These are phyloP conservation scores for Loxodes magnus DNA, from an alignment of 73 alveolate genomes.

Conservation along the genomic window DNA sequence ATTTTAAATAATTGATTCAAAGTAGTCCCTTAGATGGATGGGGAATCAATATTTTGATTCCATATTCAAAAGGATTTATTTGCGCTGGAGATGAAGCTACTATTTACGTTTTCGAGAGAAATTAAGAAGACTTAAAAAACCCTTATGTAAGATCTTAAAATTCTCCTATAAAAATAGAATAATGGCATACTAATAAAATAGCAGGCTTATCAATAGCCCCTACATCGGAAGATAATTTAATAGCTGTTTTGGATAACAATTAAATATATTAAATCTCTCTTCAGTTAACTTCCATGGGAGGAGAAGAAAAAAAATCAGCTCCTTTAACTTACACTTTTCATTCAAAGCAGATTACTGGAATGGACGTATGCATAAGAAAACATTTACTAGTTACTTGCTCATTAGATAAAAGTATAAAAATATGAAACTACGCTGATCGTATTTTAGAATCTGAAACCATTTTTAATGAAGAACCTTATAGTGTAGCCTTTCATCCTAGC, in stretches of 20 bases:
- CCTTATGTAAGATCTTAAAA: not conserved
- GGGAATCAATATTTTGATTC: no score
- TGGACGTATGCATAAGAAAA: constrained; percentile 96
- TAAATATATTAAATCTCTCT: not conserved
- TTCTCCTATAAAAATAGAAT: not conserved
- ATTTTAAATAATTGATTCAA: constrained; percentile 46
- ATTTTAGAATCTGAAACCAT: constrained; percentile 77
- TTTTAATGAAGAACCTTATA: constrained; percentile 72
- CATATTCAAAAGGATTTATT: constrained; percentile 47
- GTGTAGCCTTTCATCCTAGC: constrained; percentile 51
- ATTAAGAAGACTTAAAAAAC: constrained; percentile 29
- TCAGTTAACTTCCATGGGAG: no score
- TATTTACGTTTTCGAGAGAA: constrained; percentile 56
- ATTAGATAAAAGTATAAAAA: constrained; percentile 91
- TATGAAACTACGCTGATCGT: constrained; percentile 95
- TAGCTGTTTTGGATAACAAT: not conserved
- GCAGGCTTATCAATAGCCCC: constrained; percentile 3
- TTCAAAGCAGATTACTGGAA: constrained; percentile 58
- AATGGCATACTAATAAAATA: constrained; percentile 6
- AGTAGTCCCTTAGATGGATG: constrained; percentile 53
- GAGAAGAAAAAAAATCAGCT: constrained; percentile 1
- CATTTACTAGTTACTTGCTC: constrained; percentile 97
- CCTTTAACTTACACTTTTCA: constrained; percentile 4
- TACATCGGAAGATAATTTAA: not conserved
- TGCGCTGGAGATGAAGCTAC: constrained; percentile 73